Evolutionary conservation across 495 filamentous ascomycete genomes (phyloP), one percentile per base, ranked within the genome.

Genomic region (Geoglossum glabrum): DNA sequence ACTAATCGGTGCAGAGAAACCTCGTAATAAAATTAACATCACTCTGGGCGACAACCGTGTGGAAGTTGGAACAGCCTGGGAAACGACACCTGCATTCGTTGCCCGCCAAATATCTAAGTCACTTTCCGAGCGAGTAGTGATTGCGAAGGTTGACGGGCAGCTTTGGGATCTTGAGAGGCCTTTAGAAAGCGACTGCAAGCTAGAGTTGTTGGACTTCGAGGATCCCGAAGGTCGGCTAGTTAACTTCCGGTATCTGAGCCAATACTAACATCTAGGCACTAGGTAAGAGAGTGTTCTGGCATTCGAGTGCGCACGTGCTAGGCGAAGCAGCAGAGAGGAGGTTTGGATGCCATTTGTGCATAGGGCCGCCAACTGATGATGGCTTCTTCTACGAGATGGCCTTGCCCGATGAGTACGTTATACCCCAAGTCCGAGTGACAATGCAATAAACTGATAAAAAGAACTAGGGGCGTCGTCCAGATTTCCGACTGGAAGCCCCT

Each of bases 331-430:
- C 82, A 43, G 93, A 98, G 69, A 79, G 82, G 61, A 79, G 89
- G 61, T 98, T 85, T 67, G 85, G 84, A 49, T 96, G 89, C 71
- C 80, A 89, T 59, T 76, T 98, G 51, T 94, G 87, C 62, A 88
- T 95, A 64, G 92, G 92, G 9, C 92, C 92, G 23, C 92, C 90
- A 8, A 87, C 87, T 33, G 81, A 90, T 15, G 83, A 90, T 69
- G 92, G 93, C 36, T 98, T 97, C 77, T 97, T 93, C 75, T 97
- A 97, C 69, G 90, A 98, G 66, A 95, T 97, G 89, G 83, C 81
- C 17, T 77, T 95, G 23, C 83, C 83, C 26, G 84, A 80, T 26
- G 79, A 78, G 63, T 80, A 72, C 47, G 69, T 62, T 26, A 21
- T 49, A 17, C n/a, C 26, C 15, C 11, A 27, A 52, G 30, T 2